phyloP scores from a whole-genome alignment of 306 rosid genomes.

The Corylus americana region DNA sequence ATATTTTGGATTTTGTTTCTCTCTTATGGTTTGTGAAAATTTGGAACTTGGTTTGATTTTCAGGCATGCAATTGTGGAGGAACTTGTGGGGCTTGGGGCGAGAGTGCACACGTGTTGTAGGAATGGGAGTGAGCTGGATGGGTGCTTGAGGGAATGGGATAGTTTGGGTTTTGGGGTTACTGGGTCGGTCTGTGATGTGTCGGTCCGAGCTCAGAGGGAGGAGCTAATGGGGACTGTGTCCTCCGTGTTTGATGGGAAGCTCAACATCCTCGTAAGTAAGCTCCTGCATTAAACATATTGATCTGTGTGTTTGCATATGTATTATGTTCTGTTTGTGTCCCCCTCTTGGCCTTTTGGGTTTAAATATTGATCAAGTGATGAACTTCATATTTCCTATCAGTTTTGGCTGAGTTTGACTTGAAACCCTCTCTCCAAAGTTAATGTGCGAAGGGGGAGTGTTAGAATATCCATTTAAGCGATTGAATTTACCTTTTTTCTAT shows the following conservation, averaged over 20 bases:
- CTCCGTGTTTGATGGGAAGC: slow-evolving; percentile 63
- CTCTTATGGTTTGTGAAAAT: slow-evolving; percentile 15
- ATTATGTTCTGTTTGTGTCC: not conserved
- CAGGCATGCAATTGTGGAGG: slow-evolving; percentile 78
- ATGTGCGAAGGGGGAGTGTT: not conserved
- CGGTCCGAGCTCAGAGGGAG: slow-evolving; percentile 52
- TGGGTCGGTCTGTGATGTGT: slow-evolving; percentile 74
- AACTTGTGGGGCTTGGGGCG: slow-evolving; percentile 70
- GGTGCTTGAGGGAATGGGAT: slow-evolving; percentile 59
- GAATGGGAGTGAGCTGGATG: slow-evolving; percentile 43
- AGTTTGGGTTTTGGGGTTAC: slow-evolving; percentile 52
- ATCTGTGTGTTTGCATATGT: not conserved
- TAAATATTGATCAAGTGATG: not conserved
- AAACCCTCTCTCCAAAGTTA: too few species aligned
- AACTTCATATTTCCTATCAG: too few species aligned
- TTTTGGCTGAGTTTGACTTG: too few species aligned
- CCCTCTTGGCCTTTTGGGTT: not conserved
- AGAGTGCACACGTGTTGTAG: slow-evolving; percentile 76
- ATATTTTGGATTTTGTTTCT: not conserved
- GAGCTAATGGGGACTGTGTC: slow-evolving; percentile 56
- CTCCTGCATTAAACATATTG: not conserved
- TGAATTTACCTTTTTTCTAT: too few species aligned
- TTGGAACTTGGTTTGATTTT: slow-evolving; percentile 11
- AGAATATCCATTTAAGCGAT: too few species aligned
- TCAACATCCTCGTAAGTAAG: slow-evolving; percentile 65